These are phyloP conservation scores for Penicillium tannophilum DNA, from an alignment of 495 filamentous ascomycete species.

Conservation along the genomic window DNA sequence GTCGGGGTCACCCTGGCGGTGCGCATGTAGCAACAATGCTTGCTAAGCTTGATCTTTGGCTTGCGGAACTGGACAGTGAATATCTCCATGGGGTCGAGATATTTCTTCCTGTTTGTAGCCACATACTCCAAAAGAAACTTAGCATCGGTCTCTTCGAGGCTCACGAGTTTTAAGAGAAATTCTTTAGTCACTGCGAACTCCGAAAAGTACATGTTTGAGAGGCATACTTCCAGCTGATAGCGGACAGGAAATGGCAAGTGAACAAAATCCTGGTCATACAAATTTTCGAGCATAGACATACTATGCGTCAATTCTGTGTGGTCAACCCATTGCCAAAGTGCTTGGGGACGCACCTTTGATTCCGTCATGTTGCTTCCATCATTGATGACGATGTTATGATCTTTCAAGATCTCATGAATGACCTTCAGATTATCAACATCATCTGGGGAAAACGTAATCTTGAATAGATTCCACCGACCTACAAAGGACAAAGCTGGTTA, in stretches of 20 bases:
- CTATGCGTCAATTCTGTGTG: conserved; percentile 19
- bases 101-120: conserved; percentile 56
- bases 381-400: conserved; percentile 69
- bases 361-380: conserved; percentile 27
- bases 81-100: conserved; percentile 74
- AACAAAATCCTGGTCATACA: conserved; percentile 38
- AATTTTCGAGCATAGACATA: conserved; percentile 34
- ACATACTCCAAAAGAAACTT: conserved; percentile 63
- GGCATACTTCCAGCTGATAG: conserved; percentile 91
- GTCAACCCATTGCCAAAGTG: conserved; percentile 63
- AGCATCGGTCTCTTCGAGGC: conserved; percentile 50
- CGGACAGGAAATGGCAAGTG: conserved; percentile 70
- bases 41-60: conserved; percentile 54
- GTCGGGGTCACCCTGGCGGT: conserved; percentile 82
- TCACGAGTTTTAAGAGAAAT: conserved; percentile 64
- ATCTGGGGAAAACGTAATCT: conserved; percentile 32
- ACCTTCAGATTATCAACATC: conserved; percentile 35
- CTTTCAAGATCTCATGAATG: conserved; percentile 59
- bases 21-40: conserved; percentile 72
- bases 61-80: conserved; percentile 57
- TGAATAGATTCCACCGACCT: conserved; percentile 47
- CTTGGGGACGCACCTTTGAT: conserved; percentile 20
- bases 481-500: conserved; percentile 6
- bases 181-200: conserved; percentile 69
- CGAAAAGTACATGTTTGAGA: conserved; percentile 77